These are phyloP conservation scores for Elongisporangium anandrum DNA, from an alignment of 352 stramenopile genomes.

Conservation along the genomic window DNA sequence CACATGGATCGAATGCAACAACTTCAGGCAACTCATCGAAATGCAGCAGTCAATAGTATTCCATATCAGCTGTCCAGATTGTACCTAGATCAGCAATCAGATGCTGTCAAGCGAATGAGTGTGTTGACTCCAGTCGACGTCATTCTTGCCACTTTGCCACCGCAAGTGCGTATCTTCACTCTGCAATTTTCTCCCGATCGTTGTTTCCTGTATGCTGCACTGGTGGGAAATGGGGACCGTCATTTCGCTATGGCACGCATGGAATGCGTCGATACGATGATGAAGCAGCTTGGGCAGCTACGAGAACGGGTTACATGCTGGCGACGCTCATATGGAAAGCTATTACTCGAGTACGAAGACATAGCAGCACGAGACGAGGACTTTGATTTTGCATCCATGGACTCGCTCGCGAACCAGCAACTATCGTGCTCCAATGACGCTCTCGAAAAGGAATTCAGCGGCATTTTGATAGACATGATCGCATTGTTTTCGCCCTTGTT, in stretches of 20 bases:
- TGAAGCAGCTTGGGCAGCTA: constrained; percentile 20
- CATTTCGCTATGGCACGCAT: constrained; percentile 45
- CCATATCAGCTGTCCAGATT: constrained; percentile 64
- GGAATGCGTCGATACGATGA: constrained; percentile 42
- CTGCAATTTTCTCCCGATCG: constrained; percentile 69
- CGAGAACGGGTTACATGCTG: constrained; percentile 26
- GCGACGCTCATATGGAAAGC: constrained; percentile 29
- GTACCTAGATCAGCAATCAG: constrained; percentile 61
- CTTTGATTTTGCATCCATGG: constrained; percentile 27
- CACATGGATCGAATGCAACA: constrained; percentile 42
- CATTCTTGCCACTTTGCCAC: constrained; percentile 36
- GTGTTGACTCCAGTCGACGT: constrained; percentile 31
- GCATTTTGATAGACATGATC: constrained; percentile 35
- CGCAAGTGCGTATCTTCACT: constrained; percentile 30
- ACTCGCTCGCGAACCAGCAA: constrained; percentile 6
- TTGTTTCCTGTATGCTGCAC: constrained; percentile 54
- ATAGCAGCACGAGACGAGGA: constrained; percentile 23
- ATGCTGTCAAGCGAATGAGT: constrained; percentile 58
- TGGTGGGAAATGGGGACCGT: constrained; percentile 34
- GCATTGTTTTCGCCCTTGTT: constrained; percentile 51
- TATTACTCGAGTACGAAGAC: constrained; percentile 37
- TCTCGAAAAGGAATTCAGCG: constrained; percentile 50
- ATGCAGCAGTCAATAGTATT: constrained; percentile 40
- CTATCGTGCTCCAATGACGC: constrained; percentile 16
- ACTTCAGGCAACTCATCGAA: constrained; percentile 26